Conservation (phyloP, 306 rosid genomes). For the Medicago ruthenica region DNA sequence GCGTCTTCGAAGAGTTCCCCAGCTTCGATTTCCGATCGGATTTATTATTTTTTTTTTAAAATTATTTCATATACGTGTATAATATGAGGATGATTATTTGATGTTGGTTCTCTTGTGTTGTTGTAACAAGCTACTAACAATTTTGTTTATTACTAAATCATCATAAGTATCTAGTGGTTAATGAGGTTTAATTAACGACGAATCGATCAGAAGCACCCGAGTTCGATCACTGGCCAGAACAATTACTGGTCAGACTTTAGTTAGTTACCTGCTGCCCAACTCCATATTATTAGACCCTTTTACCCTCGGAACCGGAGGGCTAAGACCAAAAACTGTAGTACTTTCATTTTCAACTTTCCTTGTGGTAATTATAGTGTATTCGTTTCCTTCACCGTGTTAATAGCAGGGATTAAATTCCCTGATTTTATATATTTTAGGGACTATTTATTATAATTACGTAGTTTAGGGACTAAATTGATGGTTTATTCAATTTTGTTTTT, state of each 20-base stretch:
- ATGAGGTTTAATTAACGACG: neutral
- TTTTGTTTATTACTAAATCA: neutral
- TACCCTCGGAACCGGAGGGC: neutral
- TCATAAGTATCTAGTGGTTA: neutral
- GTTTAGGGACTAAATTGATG: too few species aligned
- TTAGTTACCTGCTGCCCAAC: too few species aligned
- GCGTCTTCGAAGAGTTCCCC: too few species aligned
- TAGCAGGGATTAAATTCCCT: too few species aligned
- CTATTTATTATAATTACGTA: too few species aligned
- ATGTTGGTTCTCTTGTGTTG: neutral
- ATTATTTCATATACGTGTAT: slow-evolving; percentile 3
- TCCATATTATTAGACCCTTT: too few species aligned
- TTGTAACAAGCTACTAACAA: neutral
- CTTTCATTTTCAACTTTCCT: neutral
- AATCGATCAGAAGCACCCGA: neutral
- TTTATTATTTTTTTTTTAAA: neutral
- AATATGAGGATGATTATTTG: neutral
- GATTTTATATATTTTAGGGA: too few species aligned
- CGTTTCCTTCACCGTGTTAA: neutral
- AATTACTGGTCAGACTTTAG: neutral
- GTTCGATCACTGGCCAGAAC: neutral
- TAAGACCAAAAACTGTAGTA: neutral
- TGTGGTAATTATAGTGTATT: slow-evolving; percentile 4
- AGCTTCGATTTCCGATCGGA: slow-evolving; percentile 8
- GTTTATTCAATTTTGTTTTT: too few species aligned